Base-by-base conservation (phyloP, 228 moss, liverwort and hornwort genomes). In the Sphagnum fallax region DNA sequence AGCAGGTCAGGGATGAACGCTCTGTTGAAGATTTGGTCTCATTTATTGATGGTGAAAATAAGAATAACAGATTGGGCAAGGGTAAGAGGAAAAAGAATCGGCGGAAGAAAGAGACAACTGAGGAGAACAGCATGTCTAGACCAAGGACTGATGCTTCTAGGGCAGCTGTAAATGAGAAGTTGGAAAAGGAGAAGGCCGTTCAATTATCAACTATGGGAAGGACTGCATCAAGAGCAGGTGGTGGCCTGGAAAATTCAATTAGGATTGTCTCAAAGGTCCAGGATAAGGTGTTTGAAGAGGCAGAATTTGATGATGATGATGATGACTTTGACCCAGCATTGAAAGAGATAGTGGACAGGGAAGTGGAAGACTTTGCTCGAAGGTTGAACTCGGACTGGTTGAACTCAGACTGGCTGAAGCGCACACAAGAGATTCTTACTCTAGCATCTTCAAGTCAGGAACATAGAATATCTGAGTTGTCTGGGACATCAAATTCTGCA, bases 361-460 rank as follows among this genome's bases (percentile, higher is more conserved):
- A 92, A 75, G 92, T 92, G 64, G 92, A 92, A 73, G 92, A 92
- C 75, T 92, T 92, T 77, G 92, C 90, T 47, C 83, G 90, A 73
- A 83, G 92, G 78, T 85, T 92, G 69, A 92, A 92, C 81, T 89
- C 91, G 51, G 89, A 84, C 72, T 91, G 91, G 91, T 85, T 92
- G 69, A 92, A 92, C 81, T 89, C 91, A 53, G 89, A 84, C 72
- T 91, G 91, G 91, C 82, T 87, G 66, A 87, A 91, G 74, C 89
- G 91, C 69, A 88, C 88, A 70, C 91, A 87, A 73, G 91, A 91
- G 82, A 87, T 91, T 70, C 84, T 91, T 13, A 86, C 91, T 62
- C 84, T 91, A 50, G 89, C 91, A 48, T 87, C 91, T 9, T 86
- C 88, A 47, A 89, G 84, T 63, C 87, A 84, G 66, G 84, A 88